Evolutionary conservation across 225 moss, liverwort and hornwort genomes (phyloP).

Genomic region (Takakia lepidozioides): DNA sequence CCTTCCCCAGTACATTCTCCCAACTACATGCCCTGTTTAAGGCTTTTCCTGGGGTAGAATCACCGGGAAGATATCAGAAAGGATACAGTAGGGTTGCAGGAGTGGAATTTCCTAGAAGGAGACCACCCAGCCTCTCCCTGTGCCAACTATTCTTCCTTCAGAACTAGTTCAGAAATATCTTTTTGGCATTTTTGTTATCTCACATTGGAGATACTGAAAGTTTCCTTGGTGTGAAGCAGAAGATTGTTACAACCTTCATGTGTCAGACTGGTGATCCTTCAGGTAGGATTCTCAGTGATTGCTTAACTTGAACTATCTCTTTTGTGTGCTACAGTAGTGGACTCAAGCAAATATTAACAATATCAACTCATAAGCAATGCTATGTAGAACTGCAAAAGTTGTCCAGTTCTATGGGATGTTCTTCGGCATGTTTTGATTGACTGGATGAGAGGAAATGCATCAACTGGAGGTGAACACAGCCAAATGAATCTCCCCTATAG

Average conservation of each 20-base stretch:
- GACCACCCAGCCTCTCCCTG: no score
- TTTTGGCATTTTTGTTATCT: background rate
- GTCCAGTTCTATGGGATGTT: background rate
- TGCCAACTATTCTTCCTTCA: no score
- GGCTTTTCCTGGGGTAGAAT: no score
- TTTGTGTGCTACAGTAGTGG: background rate
- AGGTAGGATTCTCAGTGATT: conserved; percentile 22
- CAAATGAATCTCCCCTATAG: no score
- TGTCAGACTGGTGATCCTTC: conserved; percentile 95
- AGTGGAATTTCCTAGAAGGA: no score
- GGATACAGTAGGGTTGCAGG: no score
- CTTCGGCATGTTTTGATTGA: no score
- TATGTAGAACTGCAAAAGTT: background rate
- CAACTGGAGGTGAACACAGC: no score
- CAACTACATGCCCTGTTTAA: background rate
- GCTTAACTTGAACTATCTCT: background rate
- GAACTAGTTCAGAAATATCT: no score
- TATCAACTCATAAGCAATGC: background rate
- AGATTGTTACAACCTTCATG: conserved; percentile 74
- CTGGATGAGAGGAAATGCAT: no score
- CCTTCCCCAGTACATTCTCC: no score
- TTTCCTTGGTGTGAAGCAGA: conserved; percentile 16
- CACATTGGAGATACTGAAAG: background rate
- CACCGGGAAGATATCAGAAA: no score
- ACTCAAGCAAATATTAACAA: background rate